These are phyloP conservation scores for Rhododendron henanense DNA, from an alignment of 148 eudicot species.

Conservation along the genomic window DNA sequence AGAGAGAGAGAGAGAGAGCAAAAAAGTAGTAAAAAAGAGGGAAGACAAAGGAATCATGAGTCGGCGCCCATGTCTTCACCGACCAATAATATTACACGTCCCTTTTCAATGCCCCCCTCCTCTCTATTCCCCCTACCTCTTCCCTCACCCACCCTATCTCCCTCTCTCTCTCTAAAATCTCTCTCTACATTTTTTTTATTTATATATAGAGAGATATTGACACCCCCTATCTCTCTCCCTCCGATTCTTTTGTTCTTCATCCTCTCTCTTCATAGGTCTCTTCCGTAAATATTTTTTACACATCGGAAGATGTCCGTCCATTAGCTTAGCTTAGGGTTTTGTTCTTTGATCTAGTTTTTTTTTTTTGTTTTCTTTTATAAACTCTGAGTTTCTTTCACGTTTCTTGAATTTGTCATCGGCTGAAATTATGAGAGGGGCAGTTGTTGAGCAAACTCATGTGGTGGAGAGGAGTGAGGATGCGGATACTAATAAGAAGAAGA, in stretches of 20 bases:
- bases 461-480: conserved; percentile 23
- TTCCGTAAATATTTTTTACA: conserved; percentile 41
- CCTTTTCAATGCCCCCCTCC: conserved; percentile 17
- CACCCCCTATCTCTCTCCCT: background rate
- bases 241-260: conserved; percentile 13
- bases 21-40: conserved; percentile 1
- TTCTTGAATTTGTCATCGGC: background rate
- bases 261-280: conserved; percentile 20
- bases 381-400: background rate
- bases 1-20: background rate
- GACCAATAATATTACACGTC: conserved; percentile 43
- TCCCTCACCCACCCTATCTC: background rate
- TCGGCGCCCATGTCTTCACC: conserved; percentile 63
- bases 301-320: conserved; percentile 36
- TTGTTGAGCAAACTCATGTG: conserved; percentile 29
- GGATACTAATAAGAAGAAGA: conserved; percentile 58
- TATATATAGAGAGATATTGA: background rate
- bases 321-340: conserved; percentile 7
- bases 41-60: conserved; percentile 25
- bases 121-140: conserved; percentile 1
- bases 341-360: background rate
- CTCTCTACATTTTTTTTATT: background rate
- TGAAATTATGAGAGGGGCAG: conserved; percentile 32
- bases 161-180: conserved; percentile 10
- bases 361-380: background rate